Evolutionary conservation across 176 grass and related monocot species (phyloP).

Genomic region (Triticum monococcum): DNA sequence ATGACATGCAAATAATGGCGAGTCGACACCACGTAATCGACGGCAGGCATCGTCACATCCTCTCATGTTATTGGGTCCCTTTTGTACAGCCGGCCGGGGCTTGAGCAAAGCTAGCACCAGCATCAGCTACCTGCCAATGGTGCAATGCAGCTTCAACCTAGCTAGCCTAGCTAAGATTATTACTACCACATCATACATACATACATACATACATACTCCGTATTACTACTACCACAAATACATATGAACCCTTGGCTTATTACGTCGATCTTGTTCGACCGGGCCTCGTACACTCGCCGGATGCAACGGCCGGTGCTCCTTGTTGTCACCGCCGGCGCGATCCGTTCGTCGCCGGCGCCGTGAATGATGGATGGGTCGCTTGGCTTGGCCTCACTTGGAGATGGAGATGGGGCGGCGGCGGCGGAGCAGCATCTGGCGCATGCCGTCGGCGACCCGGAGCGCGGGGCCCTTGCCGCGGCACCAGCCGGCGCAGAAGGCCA

Average conservation of each 20-base stretch:
- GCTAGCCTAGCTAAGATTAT: slow-evolving; percentile 5
- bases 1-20: neutral
- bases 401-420: neutral
- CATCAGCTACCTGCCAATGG: no score
- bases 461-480: slow-evolving; percentile 65
- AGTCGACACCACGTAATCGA: neutral
- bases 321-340: neutral
- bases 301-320: neutral
- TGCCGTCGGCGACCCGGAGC: slow-evolving; percentile 71
- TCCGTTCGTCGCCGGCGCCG: neutral
- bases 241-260: neutral
- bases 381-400: slow-evolving; percentile 4
- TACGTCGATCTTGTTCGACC: neutral
- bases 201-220: neutral
- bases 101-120: neutral
- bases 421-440: slow-evolving; percentile 66
- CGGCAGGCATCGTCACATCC: neutral
- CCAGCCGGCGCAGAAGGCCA: slow-evolving; percentile 63
- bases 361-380: neutral
- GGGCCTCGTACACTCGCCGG: neutral
- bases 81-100: neutral
- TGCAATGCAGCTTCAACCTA: neutral
- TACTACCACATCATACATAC: neutral
- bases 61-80: neutral
- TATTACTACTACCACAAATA: no score